These are phyloP conservation scores for Esteya vermicola DNA, from an alignment of 2,329 filamentous ascomycete genomes.

Conservation along the genomic window DNA sequence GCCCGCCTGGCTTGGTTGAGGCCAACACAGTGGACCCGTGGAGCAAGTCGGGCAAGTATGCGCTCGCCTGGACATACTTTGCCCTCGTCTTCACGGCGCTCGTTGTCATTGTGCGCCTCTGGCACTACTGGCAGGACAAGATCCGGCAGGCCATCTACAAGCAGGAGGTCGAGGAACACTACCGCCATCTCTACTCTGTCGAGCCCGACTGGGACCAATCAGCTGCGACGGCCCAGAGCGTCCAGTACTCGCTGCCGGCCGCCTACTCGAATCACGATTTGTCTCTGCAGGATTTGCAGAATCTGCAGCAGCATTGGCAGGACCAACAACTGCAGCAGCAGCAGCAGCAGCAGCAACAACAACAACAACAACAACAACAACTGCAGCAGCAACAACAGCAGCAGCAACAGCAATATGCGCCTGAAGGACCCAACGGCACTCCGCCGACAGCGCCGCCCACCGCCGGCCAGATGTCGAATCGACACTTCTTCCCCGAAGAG, in stretches of 20 bases:
- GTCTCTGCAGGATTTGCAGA: no score
- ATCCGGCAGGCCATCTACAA: constrained; percentile 82
- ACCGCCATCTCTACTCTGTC: constrained; percentile 35
- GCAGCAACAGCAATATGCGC: neutral
- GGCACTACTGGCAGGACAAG: constrained; percentile 88
- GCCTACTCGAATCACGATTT: no score
- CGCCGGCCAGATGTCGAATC: constrained; percentile 29
- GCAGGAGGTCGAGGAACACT: constrained; percentile 58
- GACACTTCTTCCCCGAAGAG: constrained; percentile 62
- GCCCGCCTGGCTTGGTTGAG: constrained; percentile 46
- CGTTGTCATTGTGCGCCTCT: constrained; percentile 58
- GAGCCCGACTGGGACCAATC: constrained; percentile 32
- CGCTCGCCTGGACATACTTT: constrained; percentile 78
- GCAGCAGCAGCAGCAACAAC: no score
- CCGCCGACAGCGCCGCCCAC: neutral
- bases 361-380: no score
- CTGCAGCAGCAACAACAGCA: neutral
- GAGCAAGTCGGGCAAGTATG: constrained; percentile 72
- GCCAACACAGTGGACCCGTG: constrained; percentile 62
- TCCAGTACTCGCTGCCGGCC: no score
- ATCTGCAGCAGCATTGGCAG: neutral
- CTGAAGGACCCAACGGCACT: neutral
- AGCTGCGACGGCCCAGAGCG: constrained; percentile 21
- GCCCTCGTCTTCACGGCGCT: constrained; percentile 55
- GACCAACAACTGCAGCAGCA: neutral